These are phyloP conservation scores for Lactarius quietus DNA, from an alignment of 768 basidiomycete species.

Conservation along the genomic window DNA sequence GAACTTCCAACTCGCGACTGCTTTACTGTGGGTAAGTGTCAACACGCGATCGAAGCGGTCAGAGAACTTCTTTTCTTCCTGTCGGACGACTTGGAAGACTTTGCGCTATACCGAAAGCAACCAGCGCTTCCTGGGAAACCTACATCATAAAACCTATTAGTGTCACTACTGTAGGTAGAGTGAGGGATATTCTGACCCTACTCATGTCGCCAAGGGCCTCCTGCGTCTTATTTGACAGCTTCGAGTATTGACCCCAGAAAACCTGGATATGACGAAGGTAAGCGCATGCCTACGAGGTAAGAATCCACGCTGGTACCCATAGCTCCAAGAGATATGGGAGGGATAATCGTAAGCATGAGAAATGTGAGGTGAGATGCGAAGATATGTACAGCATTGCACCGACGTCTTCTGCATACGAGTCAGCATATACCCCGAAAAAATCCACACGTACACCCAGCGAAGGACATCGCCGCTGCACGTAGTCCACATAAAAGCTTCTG, in stretches of 20 bases:
- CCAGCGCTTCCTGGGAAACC: slow-evolving; percentile 87
- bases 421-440: neutral
- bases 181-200: slow-evolving; percentile 37
- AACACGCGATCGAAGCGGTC: slow-evolving; percentile 64
- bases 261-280: slow-evolving; percentile 49
- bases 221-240: slow-evolving; percentile 87
- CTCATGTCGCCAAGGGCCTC: slow-evolving; percentile 97
- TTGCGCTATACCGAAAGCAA: slow-evolving; percentile 84
- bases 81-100: slow-evolving; percentile 80
- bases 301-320: slow-evolving; percentile 43
- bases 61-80: slow-evolving; percentile 76
- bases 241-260: slow-evolving; percentile 92
- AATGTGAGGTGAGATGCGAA: slow-evolving; percentile 84
- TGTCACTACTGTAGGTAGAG: neutral
- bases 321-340: slow-evolving; percentile 81
- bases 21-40: slow-evolving; percentile 76
- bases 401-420: slow-evolving; percentile 42
- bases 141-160: slow-evolving; percentile 32
- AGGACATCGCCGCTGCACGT: slow-evolving; percentile 85
- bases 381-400: slow-evolving; percentile 95
- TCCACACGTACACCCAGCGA: slow-evolving; percentile 74
- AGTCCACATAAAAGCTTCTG: slow-evolving; percentile 78
- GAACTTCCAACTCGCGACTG: slow-evolving; percentile 87
- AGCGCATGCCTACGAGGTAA: slow-evolving; percentile 10
- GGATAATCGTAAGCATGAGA: slow-evolving; percentile 91